These are phyloP conservation scores for Monosporozyma unispora DNA, from an alignment of 805 yeast species.

Conservation along the genomic window DNA sequence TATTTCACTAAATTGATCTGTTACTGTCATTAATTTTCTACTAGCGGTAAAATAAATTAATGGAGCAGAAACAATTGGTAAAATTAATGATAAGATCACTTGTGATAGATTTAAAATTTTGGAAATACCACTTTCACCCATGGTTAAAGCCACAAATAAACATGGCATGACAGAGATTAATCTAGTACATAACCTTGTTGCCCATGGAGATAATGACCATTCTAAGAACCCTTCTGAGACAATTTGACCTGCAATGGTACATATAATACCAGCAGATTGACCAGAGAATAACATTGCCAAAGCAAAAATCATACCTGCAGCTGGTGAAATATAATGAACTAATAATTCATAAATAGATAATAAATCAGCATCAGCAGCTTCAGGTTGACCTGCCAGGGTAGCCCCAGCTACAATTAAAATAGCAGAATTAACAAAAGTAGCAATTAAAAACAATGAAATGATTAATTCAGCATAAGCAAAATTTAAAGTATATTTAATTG, in stretches of 20 bases:
- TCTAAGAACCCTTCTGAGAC: conserved; percentile 82
- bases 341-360: conserved; percentile 71
- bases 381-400: conserved; percentile 56
- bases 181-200: conserved; percentile 70
- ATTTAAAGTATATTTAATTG: conserved; percentile 69
- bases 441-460: conserved; percentile 74
- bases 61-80: conserved; percentile 87
- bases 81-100: conserved; percentile 68
- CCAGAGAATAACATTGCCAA: conserved; percentile 83
- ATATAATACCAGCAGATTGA: conserved; percentile 91
- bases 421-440: conserved; percentile 86
- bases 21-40: conserved; percentile 55
- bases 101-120: conserved; percentile 71
- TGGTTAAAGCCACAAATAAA: conserved; percentile 55
- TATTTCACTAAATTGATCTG: conserved; percentile 17
- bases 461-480: conserved; percentile 78
- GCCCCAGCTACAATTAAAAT: conserved; percentile 89
- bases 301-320: conserved; percentile 86
- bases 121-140: conserved; percentile 78
- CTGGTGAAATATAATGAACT: conserved; percentile 59
- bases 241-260: conserved; percentile 90
- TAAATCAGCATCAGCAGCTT: conserved; percentile 70
- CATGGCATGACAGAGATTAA: conserved; percentile 83
- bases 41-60: conserved; percentile 71
- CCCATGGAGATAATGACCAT: conserved; percentile 76